phyloP scores from a whole-genome alignment of 2,329 filamentous ascomycete genomes.

The Hansfordia pulvinata region DNA sequence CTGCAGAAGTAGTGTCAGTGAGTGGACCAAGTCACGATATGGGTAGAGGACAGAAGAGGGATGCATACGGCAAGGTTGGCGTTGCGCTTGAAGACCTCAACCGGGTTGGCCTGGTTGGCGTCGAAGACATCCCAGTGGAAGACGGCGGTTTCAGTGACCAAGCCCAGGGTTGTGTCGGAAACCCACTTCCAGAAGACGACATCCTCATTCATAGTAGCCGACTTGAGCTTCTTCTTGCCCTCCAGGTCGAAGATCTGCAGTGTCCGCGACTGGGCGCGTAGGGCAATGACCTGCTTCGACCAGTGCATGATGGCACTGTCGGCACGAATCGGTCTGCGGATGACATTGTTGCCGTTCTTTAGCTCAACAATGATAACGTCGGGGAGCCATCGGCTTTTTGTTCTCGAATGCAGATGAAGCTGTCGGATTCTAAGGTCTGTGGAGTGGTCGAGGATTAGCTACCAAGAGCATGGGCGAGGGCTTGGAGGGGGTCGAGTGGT shows the following conservation, averaged over 20 bases:
- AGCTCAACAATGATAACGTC: conserved; percentile 97
- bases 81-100: conserved; percentile 92
- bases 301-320: conserved; percentile 99
- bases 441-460: no score
- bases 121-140: conserved; percentile 99
- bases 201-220: conserved; percentile 90
- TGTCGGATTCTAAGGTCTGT: conserved; percentile 94
- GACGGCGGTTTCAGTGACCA: conserved; percentile 82
- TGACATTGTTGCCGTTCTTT: conserved; percentile 94
- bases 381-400: conserved; percentile 71
- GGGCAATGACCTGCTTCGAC: conserved; percentile 87
- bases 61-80: conserved; percentile 65
- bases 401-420: conserved; percentile 92
- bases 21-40: conserved; percentile 3
- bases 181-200: conserved; percentile 99
- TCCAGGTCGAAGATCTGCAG: conserved; percentile 95
- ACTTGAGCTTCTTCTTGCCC: conserved; percentile 92
- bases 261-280: conserved; percentile 87
- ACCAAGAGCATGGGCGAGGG: conserved; percentile 3
- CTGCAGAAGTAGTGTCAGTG: conserved; percentile 28
- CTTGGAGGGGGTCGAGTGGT: conserved; percentile 6
- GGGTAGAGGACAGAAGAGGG: not conserved
- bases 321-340: conserved; percentile 89
- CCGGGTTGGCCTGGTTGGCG: conserved; percentile 59
- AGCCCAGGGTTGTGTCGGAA: conserved; percentile 72